These are phyloP conservation scores for Diutina neorugosa DNA, from an alignment of 1,139 yeast genomes.

Conservation along the genomic window DNA sequence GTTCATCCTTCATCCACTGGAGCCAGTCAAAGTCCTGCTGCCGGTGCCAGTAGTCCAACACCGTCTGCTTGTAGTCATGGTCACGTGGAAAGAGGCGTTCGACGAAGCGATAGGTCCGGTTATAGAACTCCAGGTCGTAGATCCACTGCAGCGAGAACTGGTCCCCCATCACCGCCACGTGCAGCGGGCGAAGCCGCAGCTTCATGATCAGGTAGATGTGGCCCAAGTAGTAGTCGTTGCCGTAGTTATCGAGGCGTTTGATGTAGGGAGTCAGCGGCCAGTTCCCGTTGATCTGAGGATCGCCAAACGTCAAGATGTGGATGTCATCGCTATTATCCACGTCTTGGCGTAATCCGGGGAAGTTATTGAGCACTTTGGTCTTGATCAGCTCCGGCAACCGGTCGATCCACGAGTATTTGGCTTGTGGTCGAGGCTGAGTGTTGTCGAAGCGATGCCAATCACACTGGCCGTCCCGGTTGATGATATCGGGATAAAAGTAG, in stretches of 20 bases:
- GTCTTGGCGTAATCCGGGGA: constrained; percentile 15
- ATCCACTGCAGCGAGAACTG: constrained; percentile 95
- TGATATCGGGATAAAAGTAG: constrained; percentile 61
- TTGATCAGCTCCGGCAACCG: constrained; percentile 7
- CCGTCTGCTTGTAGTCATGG: constrained; percentile 33
- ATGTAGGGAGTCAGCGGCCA: constrained; percentile 63
- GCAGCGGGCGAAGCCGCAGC: constrained; percentile 53
- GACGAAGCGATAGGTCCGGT: constrained; percentile 62
- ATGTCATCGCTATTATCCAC: constrained; percentile 47
- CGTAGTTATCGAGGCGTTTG: constrained; percentile 69
- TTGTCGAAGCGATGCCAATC: constrained; percentile 37
- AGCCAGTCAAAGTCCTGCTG: constrained; percentile 49
- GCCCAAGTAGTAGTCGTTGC: constrained; percentile 80
- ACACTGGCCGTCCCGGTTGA: constrained; percentile 35
- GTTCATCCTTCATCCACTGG: constrained; percentile 27
- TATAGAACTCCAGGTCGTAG: constrained; percentile 69
- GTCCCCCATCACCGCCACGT: constrained; percentile 87
- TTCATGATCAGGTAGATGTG: constrained; percentile 66
- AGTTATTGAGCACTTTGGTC: constrained; percentile 14
- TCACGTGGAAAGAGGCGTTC: constrained; percentile 52
- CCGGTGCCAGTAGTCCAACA: constrained; percentile 29
- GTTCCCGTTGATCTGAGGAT: constrained; percentile 90
- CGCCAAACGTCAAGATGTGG: constrained; percentile 74
- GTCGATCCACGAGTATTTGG: constrained; percentile 13
- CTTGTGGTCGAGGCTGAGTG: constrained; percentile 3